A percentile compares a stretch with the other conserved stretches of the same genome.
Conservation (phyloP, 768 basidiomycete species). For the Gloeostereum incarnatum region DNA sequence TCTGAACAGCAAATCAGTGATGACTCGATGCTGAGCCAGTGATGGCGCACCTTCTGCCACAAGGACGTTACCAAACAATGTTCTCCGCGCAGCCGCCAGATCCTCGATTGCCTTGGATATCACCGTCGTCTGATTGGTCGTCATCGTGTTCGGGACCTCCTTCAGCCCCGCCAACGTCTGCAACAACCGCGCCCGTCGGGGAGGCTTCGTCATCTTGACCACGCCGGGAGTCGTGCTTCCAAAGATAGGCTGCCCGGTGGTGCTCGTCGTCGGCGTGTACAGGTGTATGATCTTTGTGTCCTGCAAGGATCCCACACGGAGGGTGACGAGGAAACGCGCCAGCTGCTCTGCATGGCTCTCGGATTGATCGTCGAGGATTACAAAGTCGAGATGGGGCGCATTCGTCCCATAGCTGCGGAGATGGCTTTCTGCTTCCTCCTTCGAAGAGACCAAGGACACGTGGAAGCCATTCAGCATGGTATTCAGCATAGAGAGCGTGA, state of each 20-base stretch:
- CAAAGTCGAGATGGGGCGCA: slow-evolving; percentile 40
- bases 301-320: slow-evolving; percentile 24
- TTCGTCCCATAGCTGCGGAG: slow-evolving; percentile 23
- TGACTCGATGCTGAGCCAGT: slow-evolving; percentile 1
- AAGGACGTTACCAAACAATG: slow-evolving; percentile 56
- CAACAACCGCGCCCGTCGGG: slow-evolving; percentile 47
- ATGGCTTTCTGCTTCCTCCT: slow-evolving; percentile 34
- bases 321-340: slow-evolving; percentile 35
- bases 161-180: slow-evolving; percentile 55
- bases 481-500: slow-evolving; percentile 45
- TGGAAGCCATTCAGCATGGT: slow-evolving; percentile 50
- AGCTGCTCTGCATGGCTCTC: slow-evolving; percentile 50
- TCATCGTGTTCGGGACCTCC: slow-evolving; percentile 37
- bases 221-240: slow-evolving; percentile 44
- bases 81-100: slow-evolving; percentile 36
- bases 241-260: slow-evolving; percentile 42
- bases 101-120: slow-evolving; percentile 36
- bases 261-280: slow-evolving; percentile 61
- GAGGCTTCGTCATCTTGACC: slow-evolving; percentile 64
- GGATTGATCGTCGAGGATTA: slow-evolving; percentile 60
- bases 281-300: slow-evolving; percentile 64
- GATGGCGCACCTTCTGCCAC: slow-evolving; percentile 64
- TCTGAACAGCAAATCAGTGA: slow-evolving; percentile 29
- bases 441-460: slow-evolving; percentile 31
- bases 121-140: slow-evolving; percentile 24